Evolutionary conservation across 176 grass and related monocot genomes (phyloP).

Genomic region (Carex pumila): DNA sequence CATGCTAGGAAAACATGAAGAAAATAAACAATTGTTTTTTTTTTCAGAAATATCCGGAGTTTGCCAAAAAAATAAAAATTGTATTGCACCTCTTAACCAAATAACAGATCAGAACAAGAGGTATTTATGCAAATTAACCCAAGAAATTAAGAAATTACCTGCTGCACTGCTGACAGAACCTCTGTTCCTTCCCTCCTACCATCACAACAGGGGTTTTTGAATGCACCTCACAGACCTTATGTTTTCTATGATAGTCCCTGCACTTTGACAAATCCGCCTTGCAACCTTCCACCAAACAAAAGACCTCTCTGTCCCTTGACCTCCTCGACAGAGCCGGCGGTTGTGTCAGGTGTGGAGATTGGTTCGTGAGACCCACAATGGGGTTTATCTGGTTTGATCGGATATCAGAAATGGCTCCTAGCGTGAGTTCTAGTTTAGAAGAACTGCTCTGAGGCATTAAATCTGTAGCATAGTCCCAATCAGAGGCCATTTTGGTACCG

Average conservation of each 20-base stretch:
- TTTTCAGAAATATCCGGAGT: not conserved
- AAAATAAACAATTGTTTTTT: not conserved
- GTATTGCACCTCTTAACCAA: not conserved
- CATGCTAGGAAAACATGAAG: not conserved
- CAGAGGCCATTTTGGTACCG: slow-evolving; percentile 1
- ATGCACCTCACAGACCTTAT: slow-evolving; percentile 96
- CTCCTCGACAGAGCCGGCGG: slow-evolving; percentile 30
- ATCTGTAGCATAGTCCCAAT: slow-evolving; percentile 14
- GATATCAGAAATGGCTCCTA: slow-evolving; percentile 39
- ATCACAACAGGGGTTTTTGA: slow-evolving; percentile 86
- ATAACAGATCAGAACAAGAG: not conserved
- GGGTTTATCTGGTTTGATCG: slow-evolving; percentile 8
- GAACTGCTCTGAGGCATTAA: slow-evolving; percentile 9
- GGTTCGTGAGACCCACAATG: not conserved
- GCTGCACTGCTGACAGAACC: slow-evolving; percentile 99
- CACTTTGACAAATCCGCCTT: slow-evolving; percentile 66
- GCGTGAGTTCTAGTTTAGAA: slow-evolving; percentile 59
- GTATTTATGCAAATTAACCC: not conserved
- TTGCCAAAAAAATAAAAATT: not conserved
- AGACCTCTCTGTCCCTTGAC: slow-evolving; percentile 29
- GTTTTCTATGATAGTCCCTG: slow-evolving; percentile 92
- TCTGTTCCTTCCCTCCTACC: slow-evolving; percentile 82
- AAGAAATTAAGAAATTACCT: slow-evolving; percentile 42
- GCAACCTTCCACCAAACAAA: slow-evolving; percentile 79
- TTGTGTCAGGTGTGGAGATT: not conserved